These are phyloP conservation scores for Arthrobotrys sphaeroides DNA, from an alignment of 2,329 filamentous ascomycete genomes.

Conservation along the genomic window DNA sequence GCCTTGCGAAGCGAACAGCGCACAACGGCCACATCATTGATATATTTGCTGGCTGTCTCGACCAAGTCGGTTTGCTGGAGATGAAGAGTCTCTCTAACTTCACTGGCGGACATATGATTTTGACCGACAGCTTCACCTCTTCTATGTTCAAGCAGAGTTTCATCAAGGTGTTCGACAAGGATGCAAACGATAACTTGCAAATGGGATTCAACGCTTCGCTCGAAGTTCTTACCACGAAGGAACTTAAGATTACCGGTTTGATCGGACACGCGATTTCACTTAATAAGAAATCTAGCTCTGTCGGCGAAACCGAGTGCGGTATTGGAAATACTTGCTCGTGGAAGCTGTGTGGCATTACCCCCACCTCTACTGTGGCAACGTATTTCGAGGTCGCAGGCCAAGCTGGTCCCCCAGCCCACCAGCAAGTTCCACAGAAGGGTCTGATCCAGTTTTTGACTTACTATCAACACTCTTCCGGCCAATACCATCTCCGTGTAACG, in stretches of 20 bases:
- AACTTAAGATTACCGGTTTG: constrained; percentile 95
- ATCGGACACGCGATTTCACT: constrained; percentile 96
- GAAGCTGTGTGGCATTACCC: constrained; percentile 99
- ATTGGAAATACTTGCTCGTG: constrained; percentile 98
- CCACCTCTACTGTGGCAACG: constrained; percentile 89
- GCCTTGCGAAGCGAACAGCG: constrained; percentile 88
- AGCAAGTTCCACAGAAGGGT: constrained; percentile 83
- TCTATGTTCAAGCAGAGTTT: constrained; percentile 99
- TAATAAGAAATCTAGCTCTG: constrained; percentile 97
- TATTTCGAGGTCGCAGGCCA: constrained; percentile 94
- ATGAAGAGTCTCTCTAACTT: constrained; percentile 98
- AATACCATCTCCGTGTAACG: constrained; percentile 94
- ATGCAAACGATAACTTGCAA: constrained; percentile 88
- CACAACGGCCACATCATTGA: constrained; percentile 98
- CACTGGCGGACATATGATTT: constrained; percentile 96
- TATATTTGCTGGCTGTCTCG: constrained; percentile 95
- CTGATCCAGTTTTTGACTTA: constrained; percentile 99
- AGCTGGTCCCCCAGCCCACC: constrained; percentile 72
- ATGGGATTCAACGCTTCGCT: constrained; percentile 99
- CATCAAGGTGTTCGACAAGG: constrained; percentile 95
- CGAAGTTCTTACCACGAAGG: constrained; percentile 96
- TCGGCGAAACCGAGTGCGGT: constrained; percentile 96
- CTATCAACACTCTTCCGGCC: constrained; percentile 95
- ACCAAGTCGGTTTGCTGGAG: constrained; percentile 94
- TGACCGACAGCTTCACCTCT: constrained; percentile 97